Conservation (phyloP, 2,329 filamentous ascomycete species). For the Aspergillus sp. region DNA sequence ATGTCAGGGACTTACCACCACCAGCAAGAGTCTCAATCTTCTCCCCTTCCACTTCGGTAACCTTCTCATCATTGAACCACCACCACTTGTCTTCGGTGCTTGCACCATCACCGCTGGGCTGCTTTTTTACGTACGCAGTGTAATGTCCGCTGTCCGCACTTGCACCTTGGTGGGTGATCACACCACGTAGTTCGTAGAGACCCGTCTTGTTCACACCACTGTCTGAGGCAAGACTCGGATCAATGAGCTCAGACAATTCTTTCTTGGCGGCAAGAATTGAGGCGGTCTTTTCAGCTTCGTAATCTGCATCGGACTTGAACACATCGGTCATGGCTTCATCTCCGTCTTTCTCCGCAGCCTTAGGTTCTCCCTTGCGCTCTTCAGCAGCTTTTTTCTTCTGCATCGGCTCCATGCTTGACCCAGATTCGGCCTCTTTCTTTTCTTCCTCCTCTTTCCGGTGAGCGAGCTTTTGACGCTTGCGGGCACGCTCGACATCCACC, state of each 20-base stretch:
- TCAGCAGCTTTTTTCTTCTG: conserved; percentile 52
- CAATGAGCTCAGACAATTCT: conserved; percentile 77
- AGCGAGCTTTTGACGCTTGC: conserved; percentile 83
- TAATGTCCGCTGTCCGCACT: conserved; percentile 98
- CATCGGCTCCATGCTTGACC: conserved; percentile 41
- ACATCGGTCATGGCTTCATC: conserved; percentile 72
- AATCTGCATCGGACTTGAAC: conserved; percentile 91
- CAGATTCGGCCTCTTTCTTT: conserved; percentile 39
- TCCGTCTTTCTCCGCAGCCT: conserved; percentile 59
- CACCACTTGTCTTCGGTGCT: conserved; percentile 94
- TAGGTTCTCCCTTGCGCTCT: conserved; percentile 54
- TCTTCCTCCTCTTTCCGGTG: conserved; percentile 58
- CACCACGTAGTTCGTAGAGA: conserved; percentile 88
- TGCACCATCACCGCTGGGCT: conserved; percentile 69
- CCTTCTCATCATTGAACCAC: conserved; percentile 99
- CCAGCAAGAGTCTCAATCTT: conserved; percentile 89
- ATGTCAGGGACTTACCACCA: conserved; percentile 62
- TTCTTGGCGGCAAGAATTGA: conserved; percentile 80
- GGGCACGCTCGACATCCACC: conserved; percentile 84
- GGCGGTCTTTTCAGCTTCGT: conserved; percentile 80
- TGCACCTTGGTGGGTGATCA: conserved; percentile 94
- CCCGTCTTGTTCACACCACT: conserved; percentile 89
- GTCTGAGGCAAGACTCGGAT: conserved; percentile 72
- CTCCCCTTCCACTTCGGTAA: conserved; percentile 85
- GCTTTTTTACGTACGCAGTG: conserved; percentile 96